Evolutionary conservation across 768 basidiomycete species (phyloP), one percentile per base, ranked within the genome.

Genomic region (Mrakia frigida): DNA sequence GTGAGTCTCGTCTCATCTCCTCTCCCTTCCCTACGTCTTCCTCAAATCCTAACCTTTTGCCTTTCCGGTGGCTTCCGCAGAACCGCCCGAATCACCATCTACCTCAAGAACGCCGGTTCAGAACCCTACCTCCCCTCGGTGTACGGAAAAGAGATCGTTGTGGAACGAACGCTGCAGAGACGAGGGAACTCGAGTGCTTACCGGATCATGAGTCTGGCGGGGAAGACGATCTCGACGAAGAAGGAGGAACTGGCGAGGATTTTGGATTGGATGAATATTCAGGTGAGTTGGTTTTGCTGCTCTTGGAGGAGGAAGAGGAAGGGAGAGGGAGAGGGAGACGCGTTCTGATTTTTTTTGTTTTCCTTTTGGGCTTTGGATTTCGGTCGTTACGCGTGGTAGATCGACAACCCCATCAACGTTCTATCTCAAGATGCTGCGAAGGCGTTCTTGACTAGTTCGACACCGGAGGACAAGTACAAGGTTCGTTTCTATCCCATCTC

Each of bases 361-460:
- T 9, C 3, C 43, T 1, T n/a, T 39, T 35, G 21, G 1, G 6
- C 67, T 21, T 23, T 31, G 6, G 6, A n/a, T n/a, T n/a, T n/a
- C 28, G 56, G 18, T 41, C 50, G 53, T 60, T 35, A 3, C 37
- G 39, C 72, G 14, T 37, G 7, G 6, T 56, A 80, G 78, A 92
- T 97, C 77, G 94, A 97, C 82, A 95, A 95, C 81, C 96, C 95
- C 1, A 89, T 98, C 89, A 98, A 93, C 78, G 90, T 99, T 35
- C 86, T 82, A 25, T 81, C 81, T 16, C 84, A 84, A 87, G 90
- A 92, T 83, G 84, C 89, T 75, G 89, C 90, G 3, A 85, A 90
- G n/a, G 90, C 92, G 80, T 99, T 99, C 84, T 85, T 99, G 80
- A 90, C 91, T 76, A 89, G 90, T 2, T 91, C 93, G 6, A 87